Evolutionary conservation across 805 yeast species (phyloP).

Genomic region (Saturnispora quitensis): DNA sequence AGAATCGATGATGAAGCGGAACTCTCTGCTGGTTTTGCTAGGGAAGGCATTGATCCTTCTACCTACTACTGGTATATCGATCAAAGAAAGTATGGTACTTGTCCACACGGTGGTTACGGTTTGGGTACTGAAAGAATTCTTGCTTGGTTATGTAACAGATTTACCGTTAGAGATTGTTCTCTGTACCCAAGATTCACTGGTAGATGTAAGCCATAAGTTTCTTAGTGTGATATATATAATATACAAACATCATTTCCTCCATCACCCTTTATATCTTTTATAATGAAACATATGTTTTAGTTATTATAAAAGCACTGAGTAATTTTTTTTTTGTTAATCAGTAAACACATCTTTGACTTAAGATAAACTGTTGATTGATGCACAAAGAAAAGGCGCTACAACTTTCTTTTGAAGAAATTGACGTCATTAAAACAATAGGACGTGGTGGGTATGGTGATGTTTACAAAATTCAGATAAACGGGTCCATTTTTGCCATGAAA

Average conservation of each 20-base stretch:
- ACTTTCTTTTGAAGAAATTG: constrained; percentile 1
- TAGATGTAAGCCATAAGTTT: constrained; percentile 80
- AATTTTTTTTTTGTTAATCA: not conserved
- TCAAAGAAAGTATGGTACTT: constrained; percentile 93
- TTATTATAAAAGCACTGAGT: not conserved
- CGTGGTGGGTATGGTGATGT: constrained; percentile 90
- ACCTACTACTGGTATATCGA: constrained; percentile 96
- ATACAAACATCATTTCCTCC: not conserved
- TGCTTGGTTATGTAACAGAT: constrained; percentile 97
- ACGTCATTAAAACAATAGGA: constrained; percentile 38
- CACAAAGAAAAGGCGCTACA: not conserved
- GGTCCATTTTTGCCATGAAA: constrained; percentile 21
- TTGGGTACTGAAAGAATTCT: constrained; percentile 95
- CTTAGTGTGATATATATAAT: not conserved
- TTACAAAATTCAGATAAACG: constrained; percentile 30
- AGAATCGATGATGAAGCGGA: constrained; percentile 80
- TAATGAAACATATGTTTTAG: not conserved
- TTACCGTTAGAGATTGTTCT: constrained; percentile 96
- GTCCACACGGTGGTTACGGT: constrained; percentile 99
- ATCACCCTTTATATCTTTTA: not conserved
- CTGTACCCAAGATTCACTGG: constrained; percentile 97
- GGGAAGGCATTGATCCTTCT: constrained; percentile 77
- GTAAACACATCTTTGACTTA: not conserved
- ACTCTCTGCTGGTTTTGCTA: constrained; percentile 79
- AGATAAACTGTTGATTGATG: not conserved